Base-by-base conservation (phyloP, 768 basidiomycete genomes). In the Rhizopogon rudus region DNA sequence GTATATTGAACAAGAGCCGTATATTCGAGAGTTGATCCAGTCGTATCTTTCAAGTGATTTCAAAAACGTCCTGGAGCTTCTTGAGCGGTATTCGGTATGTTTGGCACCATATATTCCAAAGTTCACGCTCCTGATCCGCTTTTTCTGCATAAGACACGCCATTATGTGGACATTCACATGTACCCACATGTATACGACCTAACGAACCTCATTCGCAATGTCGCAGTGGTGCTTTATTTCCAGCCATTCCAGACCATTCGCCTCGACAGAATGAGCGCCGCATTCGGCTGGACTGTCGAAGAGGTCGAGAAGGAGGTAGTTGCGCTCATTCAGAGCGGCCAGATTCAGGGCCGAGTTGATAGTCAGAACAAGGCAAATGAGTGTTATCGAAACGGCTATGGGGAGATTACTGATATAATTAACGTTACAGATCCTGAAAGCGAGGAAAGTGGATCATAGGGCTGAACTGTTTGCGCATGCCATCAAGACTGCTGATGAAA, bases 21-120 rank as follows among this genome's bases (percentile, higher is more conserved):
- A 94, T 64, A 67, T 94, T 35, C 83, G 95, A 39, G 93, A 96
- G 52, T 80, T 97, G 42, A 74, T 94, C 52, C 88, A 90, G 57
- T 82, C 88, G 2, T 97, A 93, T 71, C 86, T 94, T 77, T 79
- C 79, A 55, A 93, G 88, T 67, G 83, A 88, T 62, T 98, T 97
- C 77, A 91, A 88, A 65, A 81, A 77, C 5, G 90, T 89, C 7
- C 78, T 95, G 12, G 87, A 87, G 31, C 72, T 91, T 17, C 79
- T 98, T 44, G 77, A 81, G 8, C 77, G 79, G 55, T 83, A 88
- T 65, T 89, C 88, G 29, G 93, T 91, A 63, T 50, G 75, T 61
- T 48, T 31, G 10, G n/a, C 48, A 28, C 49, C 16, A 31, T 17
- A 28, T 43, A 7, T 40, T 39, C 14, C 2, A 13, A 44, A 2